Percentiles rank a stretch among this genome's conserved stretches.
These are phyloP conservation scores for Tuber brumale DNA, from an alignment of 495 filamentous ascomycete genomes.

Conservation along the genomic window DNA sequence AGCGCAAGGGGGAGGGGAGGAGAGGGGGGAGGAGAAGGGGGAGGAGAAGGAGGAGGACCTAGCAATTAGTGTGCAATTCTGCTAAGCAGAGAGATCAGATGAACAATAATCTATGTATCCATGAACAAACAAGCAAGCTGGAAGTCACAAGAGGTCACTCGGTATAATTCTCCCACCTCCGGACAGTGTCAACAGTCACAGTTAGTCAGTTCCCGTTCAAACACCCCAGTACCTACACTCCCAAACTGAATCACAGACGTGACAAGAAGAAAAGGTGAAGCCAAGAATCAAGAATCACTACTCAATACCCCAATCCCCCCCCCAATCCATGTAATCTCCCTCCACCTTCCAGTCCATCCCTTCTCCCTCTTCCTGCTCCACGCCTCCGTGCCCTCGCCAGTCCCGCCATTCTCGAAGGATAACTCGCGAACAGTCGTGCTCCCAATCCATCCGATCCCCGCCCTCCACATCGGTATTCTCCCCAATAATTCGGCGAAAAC, in stretches of 20 bases:
- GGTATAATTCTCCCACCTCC: not conserved
- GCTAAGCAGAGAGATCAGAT: not conserved
- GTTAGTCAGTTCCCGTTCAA: not conserved
- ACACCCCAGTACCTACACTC: not conserved
- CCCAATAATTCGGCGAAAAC: not conserved
- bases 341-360: not conserved
- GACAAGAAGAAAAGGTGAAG: not conserved
- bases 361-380: not conserved
- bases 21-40: not conserved
- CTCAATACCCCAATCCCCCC: not conserved
- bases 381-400: not conserved
- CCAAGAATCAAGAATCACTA: not conserved
- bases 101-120: not conserved
- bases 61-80: not conserved
- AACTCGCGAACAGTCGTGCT: not conserved
- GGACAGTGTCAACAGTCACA: not conserved
- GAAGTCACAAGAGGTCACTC: not conserved
- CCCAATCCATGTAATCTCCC: conserved; percentile 1
- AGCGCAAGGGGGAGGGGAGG: not conserved
- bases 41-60: not conserved
- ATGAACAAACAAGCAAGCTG: not conserved
- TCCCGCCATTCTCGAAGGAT: not conserved
- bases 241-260: not conserved
- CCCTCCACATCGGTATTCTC: not conserved
- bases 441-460: conserved; percentile 1